phyloP scores from a whole-genome alignment of 148 eudicot species.

The Rhododendron ovatum region DNA sequence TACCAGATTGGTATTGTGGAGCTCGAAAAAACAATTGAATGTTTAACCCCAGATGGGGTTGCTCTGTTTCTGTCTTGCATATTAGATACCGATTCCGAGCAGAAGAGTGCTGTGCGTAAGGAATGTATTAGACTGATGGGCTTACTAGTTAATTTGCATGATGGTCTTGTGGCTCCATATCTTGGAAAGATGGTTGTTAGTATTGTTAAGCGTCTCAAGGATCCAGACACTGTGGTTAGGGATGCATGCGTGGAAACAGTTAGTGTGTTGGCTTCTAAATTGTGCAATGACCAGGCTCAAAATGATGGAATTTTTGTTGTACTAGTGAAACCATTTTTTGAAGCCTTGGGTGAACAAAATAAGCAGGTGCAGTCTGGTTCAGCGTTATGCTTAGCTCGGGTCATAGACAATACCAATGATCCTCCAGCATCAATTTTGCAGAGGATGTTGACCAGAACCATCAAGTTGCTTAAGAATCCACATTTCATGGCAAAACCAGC shows the following conservation, averaged over 20 bases:
- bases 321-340: constrained; percentile 79
- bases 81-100: constrained; percentile 70
- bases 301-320: constrained; percentile 44
- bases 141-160: constrained; percentile 47
- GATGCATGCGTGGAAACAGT: constrained; percentile 74
- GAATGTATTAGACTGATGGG: constrained; percentile 77
- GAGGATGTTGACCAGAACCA: constrained; percentile 61
- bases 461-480: constrained; percentile 72
- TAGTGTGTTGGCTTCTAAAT: constrained; percentile 63
- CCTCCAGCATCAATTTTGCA: constrained; percentile 68
- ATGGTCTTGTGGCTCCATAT: constrained; percentile 43
- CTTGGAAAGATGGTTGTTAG: constrained; percentile 66
- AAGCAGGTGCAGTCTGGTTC: constrained; percentile 76
- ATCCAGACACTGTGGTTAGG: constrained; percentile 71
- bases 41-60: constrained; percentile 58
- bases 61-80: constrained; percentile 66
- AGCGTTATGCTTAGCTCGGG: constrained; percentile 70
- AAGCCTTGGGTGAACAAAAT: constrained; percentile 84
- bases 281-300: constrained; percentile 34
- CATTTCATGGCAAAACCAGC: constrained; percentile 89
- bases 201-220: constrained; percentile 77
- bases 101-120: constrained; percentile 70
- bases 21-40: constrained; percentile 53
- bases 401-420: constrained; percentile 55
- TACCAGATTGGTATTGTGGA: constrained; percentile 72